These are phyloP conservation scores for Talaromyces wortmannii DNA, from an alignment of 495 filamentous ascomycete genomes.

Conservation along the genomic window DNA sequence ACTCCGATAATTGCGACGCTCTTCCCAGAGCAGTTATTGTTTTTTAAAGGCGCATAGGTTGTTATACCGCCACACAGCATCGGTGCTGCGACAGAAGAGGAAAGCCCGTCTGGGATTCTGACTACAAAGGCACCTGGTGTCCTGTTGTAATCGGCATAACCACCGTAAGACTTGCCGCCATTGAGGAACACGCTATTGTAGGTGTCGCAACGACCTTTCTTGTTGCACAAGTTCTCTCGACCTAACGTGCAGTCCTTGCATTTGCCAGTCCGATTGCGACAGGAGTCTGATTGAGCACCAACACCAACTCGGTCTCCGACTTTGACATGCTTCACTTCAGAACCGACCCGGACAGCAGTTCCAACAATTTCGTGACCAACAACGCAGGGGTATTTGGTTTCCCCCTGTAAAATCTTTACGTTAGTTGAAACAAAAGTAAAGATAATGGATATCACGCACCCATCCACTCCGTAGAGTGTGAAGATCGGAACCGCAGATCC, in stretches of 20 bases:
- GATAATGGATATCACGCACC: conserved; percentile 16
- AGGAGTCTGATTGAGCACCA: conserved; percentile 72
- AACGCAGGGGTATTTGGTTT: conserved; percentile 35
- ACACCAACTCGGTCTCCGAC: conserved; percentile 86
- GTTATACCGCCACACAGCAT: conserved; percentile 86
- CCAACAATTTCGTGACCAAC: conserved; percentile 87
- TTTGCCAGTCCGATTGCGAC: conserved; percentile 50
- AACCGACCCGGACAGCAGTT: conserved; percentile 66
- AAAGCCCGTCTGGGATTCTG: conserved; percentile 66
- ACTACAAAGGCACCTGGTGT: conserved; percentile 66
- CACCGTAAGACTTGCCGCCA: conserved; percentile 53
- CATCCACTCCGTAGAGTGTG: conserved; percentile 75
- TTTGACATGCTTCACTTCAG: conserved; percentile 57
- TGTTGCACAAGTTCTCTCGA: conserved; percentile 60
- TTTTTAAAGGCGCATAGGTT: conserved; percentile 71
- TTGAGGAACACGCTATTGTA: conserved; percentile 38
- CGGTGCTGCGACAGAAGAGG: conserved; percentile 58
- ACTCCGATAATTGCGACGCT: conserved; percentile 77
- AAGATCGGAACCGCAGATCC: conserved; percentile 51
- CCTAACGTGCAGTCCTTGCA: conserved; percentile 64
- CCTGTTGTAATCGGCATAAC: conserved; percentile 69
- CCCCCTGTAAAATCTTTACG: neutral
- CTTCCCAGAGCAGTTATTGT: conserved; percentile 72
- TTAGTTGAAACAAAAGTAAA: conserved; percentile 9
- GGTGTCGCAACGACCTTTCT: conserved; percentile 40